phyloP scores from a whole-genome alignment of 331 rosid genomes.

The Pyracantha coccinea region DNA sequence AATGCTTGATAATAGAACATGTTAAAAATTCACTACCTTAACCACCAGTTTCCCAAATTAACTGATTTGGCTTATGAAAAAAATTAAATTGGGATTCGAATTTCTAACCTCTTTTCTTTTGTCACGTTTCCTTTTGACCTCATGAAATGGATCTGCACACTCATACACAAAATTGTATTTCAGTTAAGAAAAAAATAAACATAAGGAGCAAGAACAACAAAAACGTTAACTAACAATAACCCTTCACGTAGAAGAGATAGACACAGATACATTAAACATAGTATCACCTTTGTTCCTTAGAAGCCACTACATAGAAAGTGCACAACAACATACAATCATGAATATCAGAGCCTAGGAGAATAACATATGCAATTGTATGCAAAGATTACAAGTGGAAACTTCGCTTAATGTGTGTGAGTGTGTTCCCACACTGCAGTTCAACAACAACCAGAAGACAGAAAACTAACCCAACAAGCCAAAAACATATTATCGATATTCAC shows the following conservation, averaged over 20 bases:
- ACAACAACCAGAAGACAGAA: neutral
- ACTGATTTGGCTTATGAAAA: neutral
- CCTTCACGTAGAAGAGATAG: neutral
- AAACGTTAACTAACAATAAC: too few relatives aligned
- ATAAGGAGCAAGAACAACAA: neutral
- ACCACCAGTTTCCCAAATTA: neutral
- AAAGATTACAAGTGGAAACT: neutral
- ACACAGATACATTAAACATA: neutral
- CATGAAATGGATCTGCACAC: conserved; percentile 78
- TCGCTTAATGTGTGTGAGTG: neutral
- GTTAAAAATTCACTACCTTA: neutral
- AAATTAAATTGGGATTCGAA: conserved; percentile 7
- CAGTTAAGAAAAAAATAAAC: neutral
- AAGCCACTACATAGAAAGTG: neutral
- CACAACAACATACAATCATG: neutral
- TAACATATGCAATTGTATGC: neutral
- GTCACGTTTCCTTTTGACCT: conserved; percentile 86
- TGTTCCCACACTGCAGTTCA: neutral
- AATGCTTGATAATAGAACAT: neutral
- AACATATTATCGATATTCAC: neutral
- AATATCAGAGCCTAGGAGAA: neutral
- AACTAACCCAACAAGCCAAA: neutral
- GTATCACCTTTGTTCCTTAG: neutral
- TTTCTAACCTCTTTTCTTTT: conserved; percentile 78
- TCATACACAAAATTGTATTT: conserved; percentile 10